These are phyloP conservation scores for Punctularia strigosozonata DNA, from an alignment of 768 basidiomycete genomes.

Conservation along the genomic window DNA sequence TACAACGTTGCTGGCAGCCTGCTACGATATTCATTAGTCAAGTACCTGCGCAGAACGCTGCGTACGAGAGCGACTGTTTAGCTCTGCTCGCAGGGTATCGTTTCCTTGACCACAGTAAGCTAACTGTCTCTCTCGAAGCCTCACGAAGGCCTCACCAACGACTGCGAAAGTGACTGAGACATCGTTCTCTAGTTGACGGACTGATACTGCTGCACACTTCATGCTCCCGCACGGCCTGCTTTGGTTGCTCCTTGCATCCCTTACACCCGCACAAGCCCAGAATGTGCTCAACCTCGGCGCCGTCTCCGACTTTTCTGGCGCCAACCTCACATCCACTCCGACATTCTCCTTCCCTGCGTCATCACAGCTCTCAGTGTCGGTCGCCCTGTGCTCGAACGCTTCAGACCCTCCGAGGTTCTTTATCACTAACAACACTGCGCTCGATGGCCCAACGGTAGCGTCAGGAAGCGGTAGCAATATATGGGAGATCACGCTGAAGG, in stretches of 20 bases:
- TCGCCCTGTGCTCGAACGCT: slow-evolving; percentile 18
- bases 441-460: too few species aligned
- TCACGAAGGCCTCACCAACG: too few species aligned
- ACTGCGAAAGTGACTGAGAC: too few species aligned
- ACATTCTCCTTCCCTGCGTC: slow-evolving; percentile 16
- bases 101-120: too few species aligned
- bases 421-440: slow-evolving; percentile 37
- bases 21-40: too few species aligned
- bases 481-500: slow-evolving; percentile 33
- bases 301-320: neutral
- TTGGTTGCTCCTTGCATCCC: neutral
- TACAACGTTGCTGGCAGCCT: too few species aligned
- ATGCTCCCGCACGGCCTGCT: neutral
- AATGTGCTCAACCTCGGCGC: neutral
- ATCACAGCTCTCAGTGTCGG: slow-evolving; percentile 17
- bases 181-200: too few species aligned
- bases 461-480: slow-evolving; percentile 28
- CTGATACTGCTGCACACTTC: too few species aligned
- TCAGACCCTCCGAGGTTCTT: slow-evolving; percentile 38
- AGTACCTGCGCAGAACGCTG: too few species aligned
- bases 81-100: too few species aligned
- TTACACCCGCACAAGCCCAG: neutral
- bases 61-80: too few species aligned
- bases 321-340: slow-evolving; percentile 8
- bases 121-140: too few species aligned